phyloP scores from a whole-genome alignment of 2,329 filamentous ascomycete species.

The Dendrostoma leiphaemia region DNA sequence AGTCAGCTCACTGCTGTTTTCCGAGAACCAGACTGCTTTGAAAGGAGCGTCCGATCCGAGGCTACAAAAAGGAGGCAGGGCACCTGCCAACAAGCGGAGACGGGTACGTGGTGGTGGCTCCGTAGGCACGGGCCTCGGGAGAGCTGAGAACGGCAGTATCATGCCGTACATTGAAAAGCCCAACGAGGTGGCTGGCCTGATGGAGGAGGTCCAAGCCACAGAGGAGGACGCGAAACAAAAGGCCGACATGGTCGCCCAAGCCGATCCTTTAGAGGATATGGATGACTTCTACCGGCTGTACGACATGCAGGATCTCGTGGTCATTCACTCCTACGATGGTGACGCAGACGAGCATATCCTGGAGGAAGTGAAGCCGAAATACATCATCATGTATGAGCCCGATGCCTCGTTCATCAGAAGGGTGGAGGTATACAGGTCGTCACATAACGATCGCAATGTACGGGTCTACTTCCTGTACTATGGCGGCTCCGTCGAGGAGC shows the following conservation, averaged over 20 bases:
- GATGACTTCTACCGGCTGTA: constrained; percentile 90
- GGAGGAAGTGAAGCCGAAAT: constrained; percentile 88
- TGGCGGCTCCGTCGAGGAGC: constrained; percentile 89
- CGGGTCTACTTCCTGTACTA: constrained; percentile 98
- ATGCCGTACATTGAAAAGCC: constrained; percentile 80
- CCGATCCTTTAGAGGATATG: constrained; percentile 85
- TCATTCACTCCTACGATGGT: constrained; percentile 90
- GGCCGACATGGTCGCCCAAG: constrained; percentile 60
- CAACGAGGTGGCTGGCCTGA: constrained; percentile 74
- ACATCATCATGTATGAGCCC: constrained; percentile 98
- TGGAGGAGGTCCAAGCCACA: constrained; percentile 80
- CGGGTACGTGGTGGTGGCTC: constrained; percentile 77
- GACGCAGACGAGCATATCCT: constrained; percentile 96
- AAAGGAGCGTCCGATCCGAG: constrained; percentile 63
- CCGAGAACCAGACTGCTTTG: constrained; percentile 76
- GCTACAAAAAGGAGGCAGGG: constrained; percentile 55
- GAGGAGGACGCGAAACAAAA: constrained; percentile 75
- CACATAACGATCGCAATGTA: constrained; percentile 84
- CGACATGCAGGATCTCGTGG: constrained; percentile 83
- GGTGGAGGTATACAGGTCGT: constrained; percentile 94
- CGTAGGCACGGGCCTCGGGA: constrained; percentile 54
- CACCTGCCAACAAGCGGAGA: constrained; percentile 81
- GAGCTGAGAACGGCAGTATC: constrained; percentile 72
- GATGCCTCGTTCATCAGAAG: constrained; percentile 91
- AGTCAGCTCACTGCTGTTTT: constrained; percentile 75